phyloP scores from a whole-genome alignment of 1,284 basidiomycete genomes.

The Cryptococcus sp. region DNA sequence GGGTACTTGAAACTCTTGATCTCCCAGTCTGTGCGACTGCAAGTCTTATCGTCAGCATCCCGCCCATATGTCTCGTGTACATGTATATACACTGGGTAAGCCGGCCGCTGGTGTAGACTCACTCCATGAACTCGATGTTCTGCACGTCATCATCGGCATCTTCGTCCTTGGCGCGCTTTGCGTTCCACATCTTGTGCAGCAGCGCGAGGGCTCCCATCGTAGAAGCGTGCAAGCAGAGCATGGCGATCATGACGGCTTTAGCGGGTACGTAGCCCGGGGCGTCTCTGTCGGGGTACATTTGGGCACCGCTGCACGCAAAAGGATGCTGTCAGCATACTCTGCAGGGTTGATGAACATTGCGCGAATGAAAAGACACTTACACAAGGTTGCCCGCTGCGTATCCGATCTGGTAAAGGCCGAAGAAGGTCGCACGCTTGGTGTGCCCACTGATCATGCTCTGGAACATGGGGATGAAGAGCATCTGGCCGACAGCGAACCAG shows the following conservation, averaged over 20 bases:
- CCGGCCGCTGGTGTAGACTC: background rate
- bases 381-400: slow-evolving; percentile 7
- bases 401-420: slow-evolving; percentile 4
- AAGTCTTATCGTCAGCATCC: no score
- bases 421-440: slow-evolving; percentile 9
- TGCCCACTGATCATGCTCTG: slow-evolving; percentile 9
- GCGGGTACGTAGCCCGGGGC: slow-evolving; percentile 8
- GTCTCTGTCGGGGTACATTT: slow-evolving; percentile 1
- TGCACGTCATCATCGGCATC: background rate
- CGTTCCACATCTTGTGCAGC: slow-evolving; percentile 7
- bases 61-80: no score
- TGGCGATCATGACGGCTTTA: slow-evolving; percentile 6
- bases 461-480: slow-evolving; percentile 10
- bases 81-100: no score
- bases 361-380: background rate
- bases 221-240: slow-evolving; percentile 4
- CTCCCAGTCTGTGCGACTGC: no score
- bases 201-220: slow-evolving; percentile 5
- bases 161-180: background rate
- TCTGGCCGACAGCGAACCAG: slow-evolving; percentile 8
- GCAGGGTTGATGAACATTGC: no score
- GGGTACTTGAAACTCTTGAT: no score
- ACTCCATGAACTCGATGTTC: slow-evolving; percentile 13
- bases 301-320: background rate
- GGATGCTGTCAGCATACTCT: background rate